These are phyloP conservation scores for Silene coronaria DNA, from an alignment of 179 eudicot species.

Conservation along the genomic window DNA sequence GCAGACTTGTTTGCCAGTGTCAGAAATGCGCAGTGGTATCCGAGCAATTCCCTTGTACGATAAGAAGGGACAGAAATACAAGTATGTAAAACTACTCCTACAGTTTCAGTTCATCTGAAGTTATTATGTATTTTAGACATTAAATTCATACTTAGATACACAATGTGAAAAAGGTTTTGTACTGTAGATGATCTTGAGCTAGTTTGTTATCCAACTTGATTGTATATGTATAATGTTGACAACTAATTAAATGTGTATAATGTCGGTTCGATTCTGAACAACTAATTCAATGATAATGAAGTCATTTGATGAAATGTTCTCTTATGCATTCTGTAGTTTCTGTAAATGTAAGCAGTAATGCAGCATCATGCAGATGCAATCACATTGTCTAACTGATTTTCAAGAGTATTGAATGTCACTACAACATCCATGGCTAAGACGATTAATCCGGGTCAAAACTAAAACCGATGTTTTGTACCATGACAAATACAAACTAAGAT, in stretches of 20 bases:
- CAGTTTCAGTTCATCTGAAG: slow-evolving; percentile 27
- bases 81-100: slow-evolving; percentile 42
- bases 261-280: not conserved
- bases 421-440: too few relatives aligned
- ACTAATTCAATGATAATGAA: not conserved
- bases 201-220: not conserved
- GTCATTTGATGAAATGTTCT: not conserved
- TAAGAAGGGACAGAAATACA: slow-evolving; percentile 41
- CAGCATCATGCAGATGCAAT: not conserved
- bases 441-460: too few relatives aligned
- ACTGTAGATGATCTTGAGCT: not conserved
- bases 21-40: slow-evolving; percentile 43
- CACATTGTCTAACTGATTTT: not conserved
- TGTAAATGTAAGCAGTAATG: too few relatives aligned
- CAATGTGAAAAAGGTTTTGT: slow-evolving; percentile 3
- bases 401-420: not conserved
- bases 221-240: not conserved
- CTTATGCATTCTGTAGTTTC: too few relatives aligned
- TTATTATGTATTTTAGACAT: not conserved
- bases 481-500: not conserved
- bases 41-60: slow-evolving; percentile 45
- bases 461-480: too few relatives aligned
- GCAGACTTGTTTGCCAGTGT: slow-evolving; percentile 50
- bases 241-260: not conserved
- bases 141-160: not conserved